Evolutionary conservation across 768 basidiomycete genomes (phyloP).

Genomic region (Suillus variegatus): DNA sequence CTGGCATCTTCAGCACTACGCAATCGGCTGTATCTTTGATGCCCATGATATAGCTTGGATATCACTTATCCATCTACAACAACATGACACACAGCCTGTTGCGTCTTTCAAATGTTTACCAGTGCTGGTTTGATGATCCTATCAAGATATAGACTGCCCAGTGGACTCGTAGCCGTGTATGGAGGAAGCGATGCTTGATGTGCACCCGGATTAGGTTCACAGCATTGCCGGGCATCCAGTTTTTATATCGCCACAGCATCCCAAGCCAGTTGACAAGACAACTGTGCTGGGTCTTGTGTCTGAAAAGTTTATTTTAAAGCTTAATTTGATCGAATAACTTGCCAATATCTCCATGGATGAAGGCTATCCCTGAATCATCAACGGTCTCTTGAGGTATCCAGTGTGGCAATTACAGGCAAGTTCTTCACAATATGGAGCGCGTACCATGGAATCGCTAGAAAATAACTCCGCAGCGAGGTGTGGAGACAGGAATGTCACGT

Average conservation of each 20-base stretch:
- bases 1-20: conserved; percentile 92
- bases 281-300: neutral
- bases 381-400: conserved; percentile 44
- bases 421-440: conserved; percentile 97
- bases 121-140: conserved; percentile 95
- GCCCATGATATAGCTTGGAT: conserved; percentile 82
- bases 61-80: conserved; percentile 76
- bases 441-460: conserved; percentile 97
- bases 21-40: conserved; percentile 98
- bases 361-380: conserved; percentile 76
- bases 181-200: conserved; percentile 89
- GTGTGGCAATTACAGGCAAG: conserved; percentile 58
- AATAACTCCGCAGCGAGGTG: conserved; percentile 95
- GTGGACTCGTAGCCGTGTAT: conserved; percentile 87
- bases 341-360: conserved; percentile 73
- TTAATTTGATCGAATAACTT: conserved; percentile 89
- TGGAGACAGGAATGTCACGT: conserved; percentile 94
- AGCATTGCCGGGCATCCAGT: conserved; percentile 99
- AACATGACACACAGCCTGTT: conserved; percentile 41
- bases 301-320: conserved; percentile 42
- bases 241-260: conserved; percentile 96
- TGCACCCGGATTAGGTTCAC: conserved; percentile 95
- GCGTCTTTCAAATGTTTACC: conserved; percentile 79
- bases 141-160: conserved; percentile 91
- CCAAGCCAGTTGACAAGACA: conserved; percentile 48